A percentile compares a stretch with the other conserved stretches of the same genome.
These are phyloP conservation scores for Euryodendron excelsum DNA, from an alignment of 148 eudicot species.

Conservation along the genomic window DNA sequence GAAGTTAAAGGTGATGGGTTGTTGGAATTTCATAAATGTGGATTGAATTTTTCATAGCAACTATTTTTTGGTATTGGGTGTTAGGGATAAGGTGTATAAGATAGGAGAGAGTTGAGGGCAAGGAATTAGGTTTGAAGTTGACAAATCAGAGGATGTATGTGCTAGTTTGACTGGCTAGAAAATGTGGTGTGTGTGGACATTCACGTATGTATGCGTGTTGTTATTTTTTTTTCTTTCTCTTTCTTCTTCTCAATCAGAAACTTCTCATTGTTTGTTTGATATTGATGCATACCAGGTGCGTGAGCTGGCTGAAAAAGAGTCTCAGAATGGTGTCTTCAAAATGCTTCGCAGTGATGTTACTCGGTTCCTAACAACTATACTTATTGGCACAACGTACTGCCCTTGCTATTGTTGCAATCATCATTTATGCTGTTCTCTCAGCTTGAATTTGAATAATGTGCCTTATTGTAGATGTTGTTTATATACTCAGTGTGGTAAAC, in stretches of 20 bases:
- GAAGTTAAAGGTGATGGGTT: too few species aligned
- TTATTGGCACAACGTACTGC: slow-evolving; percentile 93
- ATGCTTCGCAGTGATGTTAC: slow-evolving; percentile 94
- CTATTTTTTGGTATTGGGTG: not conserved
- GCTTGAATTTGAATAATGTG: slow-evolving; percentile 20
- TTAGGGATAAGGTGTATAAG: not conserved
- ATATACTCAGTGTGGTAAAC: slow-evolving; percentile 83
- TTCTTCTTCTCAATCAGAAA: too few species aligned
- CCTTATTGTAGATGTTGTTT: slow-evolving; percentile 30
- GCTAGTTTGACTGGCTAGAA: not conserved
- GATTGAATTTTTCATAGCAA: not conserved
- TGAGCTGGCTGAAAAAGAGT: slow-evolving; percentile 93
- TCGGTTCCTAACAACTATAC: slow-evolving; percentile 90
- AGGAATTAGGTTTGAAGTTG: not conserved
- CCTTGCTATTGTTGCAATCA: slow-evolving; percentile 11
- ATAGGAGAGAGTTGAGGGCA: not conserved
- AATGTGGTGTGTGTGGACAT: not conserved
- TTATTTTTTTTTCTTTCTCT: too few species aligned
- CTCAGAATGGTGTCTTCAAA: slow-evolving; percentile 84
- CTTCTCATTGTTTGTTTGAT: not conserved
- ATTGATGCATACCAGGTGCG: slow-evolving; percentile 56
- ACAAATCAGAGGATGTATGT: not conserved
- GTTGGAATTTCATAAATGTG: not conserved
- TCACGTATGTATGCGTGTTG: not conserved
- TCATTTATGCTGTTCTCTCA: slow-evolving; percentile 9